Evolutionary conservation across 2,329 filamentous ascomycete species (phyloP), one percentile per base, ranked within the genome.

Genomic region (Epicoccum sorghinum): DNA sequence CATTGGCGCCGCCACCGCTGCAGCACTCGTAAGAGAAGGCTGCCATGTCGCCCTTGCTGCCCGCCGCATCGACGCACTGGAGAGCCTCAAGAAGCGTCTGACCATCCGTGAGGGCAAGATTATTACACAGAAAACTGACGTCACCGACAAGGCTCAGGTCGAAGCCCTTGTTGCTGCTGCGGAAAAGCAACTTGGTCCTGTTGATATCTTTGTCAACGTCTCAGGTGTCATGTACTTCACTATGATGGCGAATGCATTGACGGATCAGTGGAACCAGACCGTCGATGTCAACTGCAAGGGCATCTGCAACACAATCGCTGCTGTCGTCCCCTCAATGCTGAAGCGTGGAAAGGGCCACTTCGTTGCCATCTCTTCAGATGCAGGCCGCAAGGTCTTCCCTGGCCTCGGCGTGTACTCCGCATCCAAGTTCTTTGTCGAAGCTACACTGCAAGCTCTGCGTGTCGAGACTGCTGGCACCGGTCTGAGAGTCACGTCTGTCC

Each of bases 161-260:
- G 84, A 89, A 62, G 80, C 82, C 0, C 84, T 93, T 3, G 79
- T 93, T 57, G 73, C 76, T 3, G 79, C 82, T 0, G 80, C 88
- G 1, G 78, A 78, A 24, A 80, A 83, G 40, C 78, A 86, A 62
- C 85, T 93, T 0, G 90, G 89, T 0, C 84, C 87, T 0, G 80
- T 93, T 39, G 90, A 93, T 69, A 89, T 93, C 46, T 82, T 93
- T n/a, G 85, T 93, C 44, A 86, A 86, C 36, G 91, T 89, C 67
- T 90, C 90, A 0, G 90, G 90, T 32, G 90, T 93, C 69, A 93
- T 93, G 90, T 93, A 93, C 78, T 93, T 87, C 76, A 93, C 90
- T 49, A 87, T 93, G 86, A 93, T 93, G 90, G 85, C 87, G 52
- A 93, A 92, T 69, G 82, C 79, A 13, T 83, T 89, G 59, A 83